These are phyloP conservation scores for Cucurbita ficifolia DNA, from an alignment of 306 rosid species.

Conservation along the genomic window DNA sequence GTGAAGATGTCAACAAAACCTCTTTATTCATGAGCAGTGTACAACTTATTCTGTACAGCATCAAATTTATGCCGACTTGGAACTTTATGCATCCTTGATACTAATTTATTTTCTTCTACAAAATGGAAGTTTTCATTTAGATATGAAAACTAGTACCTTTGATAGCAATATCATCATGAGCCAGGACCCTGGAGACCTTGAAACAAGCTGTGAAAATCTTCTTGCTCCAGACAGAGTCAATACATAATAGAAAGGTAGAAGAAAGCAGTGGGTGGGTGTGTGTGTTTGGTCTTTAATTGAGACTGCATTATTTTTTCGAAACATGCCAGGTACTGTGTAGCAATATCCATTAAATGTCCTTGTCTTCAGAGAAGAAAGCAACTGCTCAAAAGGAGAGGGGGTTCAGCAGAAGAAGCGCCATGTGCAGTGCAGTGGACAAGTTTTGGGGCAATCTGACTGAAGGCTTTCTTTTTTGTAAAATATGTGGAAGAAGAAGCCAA, in stretches of 20 bases:
- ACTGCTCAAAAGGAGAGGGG: not conserved
- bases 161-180: not conserved
- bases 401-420: not conserved
- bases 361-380: not conserved
- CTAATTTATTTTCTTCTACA: not conserved
- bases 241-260: too few relatives aligned
- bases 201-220: not conserved
- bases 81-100: not conserved
- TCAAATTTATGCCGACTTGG: not conserved
- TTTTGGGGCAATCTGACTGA: not conserved
- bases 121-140: not conserved
- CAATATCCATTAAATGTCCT: not conserved
- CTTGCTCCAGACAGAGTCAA: not conserved
- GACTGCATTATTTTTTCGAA: not conserved
- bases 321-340: not conserved
- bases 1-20: not conserved
- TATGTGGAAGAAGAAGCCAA: not conserved
- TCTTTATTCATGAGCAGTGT: not conserved
- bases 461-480: not conserved
- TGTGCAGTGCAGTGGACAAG: not conserved
- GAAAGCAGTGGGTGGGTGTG: not conserved
- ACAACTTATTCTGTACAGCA: not conserved
- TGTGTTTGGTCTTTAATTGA: not conserved
- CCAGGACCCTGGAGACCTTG: not conserved
- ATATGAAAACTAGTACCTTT: not conserved